Conservation (phyloP, 768 basidiomycete genomes). For the Termitomyces sp. region DNA sequence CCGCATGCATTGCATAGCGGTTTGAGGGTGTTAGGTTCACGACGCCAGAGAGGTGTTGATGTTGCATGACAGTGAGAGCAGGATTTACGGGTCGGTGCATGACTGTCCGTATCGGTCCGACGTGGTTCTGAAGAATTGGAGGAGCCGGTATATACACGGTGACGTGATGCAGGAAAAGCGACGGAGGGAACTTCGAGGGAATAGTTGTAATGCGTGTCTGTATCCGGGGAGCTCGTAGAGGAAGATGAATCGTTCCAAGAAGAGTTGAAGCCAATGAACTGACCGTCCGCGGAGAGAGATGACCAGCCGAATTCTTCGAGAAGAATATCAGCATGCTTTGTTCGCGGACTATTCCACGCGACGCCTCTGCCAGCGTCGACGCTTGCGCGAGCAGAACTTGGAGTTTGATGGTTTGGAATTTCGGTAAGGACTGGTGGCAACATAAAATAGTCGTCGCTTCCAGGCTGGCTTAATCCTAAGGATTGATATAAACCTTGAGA, state of each 20-base stretch:
- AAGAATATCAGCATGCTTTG: conserved; percentile 11
- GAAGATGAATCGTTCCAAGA: conserved; percentile 27
- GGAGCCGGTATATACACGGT: conserved; percentile 19
- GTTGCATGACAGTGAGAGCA: conserved; percentile 49
- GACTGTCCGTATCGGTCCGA: conserved; percentile 27
- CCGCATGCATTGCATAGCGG: conserved; percentile 48
- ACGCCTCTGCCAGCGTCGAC: conserved; percentile 10
- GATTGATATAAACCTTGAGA: conserved; percentile 13
- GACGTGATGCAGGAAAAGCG: conserved; percentile 25
- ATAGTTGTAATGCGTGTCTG: conserved; percentile 19
- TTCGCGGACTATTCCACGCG: conserved; percentile 12
- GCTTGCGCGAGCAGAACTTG: background rate
- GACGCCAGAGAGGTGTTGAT: conserved; percentile 46
- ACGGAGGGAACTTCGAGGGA: conserved; percentile 31
- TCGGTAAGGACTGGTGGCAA: conserved; percentile 12
- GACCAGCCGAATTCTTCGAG: conserved; percentile 23
- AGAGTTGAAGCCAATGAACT: conserved; percentile 25
- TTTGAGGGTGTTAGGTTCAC: conserved; percentile 42
- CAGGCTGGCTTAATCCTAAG: background rate
- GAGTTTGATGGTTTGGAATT: conserved; percentile 2
- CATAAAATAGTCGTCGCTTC: conserved; percentile 15
- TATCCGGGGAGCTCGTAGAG: conserved; percentile 23
- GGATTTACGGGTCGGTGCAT: conserved; percentile 28
- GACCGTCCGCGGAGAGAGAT: conserved; percentile 17
- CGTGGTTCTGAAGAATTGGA: conserved; percentile 24